Conservation (phyloP, 108 stramenopile genomes). For the Epipyxis sp. region DNA sequence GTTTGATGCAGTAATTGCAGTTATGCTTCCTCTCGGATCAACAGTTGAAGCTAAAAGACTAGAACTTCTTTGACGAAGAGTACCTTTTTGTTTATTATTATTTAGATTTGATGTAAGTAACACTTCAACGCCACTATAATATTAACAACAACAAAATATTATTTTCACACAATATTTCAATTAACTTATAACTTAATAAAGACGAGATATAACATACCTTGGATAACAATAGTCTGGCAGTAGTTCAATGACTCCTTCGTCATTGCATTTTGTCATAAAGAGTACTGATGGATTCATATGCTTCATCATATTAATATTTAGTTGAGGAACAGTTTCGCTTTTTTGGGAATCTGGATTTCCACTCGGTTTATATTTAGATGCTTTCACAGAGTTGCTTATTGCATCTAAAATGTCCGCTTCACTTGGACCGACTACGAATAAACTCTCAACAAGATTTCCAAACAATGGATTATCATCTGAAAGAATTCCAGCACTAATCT, state of each 20-base stretch:
- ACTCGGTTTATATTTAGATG: not conserved
- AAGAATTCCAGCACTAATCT: too few species aligned
- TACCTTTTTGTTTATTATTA: not conserved
- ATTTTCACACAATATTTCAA: not conserved
- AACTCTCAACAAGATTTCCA: too few species aligned
- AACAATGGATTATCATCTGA: too few species aligned
- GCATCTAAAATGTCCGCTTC: not conserved
- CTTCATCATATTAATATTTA: too few species aligned
- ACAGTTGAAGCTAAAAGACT: not conserved
- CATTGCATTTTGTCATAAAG: not conserved
- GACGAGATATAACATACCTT: not conserved
- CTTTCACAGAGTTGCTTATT: not conserved
- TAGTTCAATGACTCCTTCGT: not conserved
- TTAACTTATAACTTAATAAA: not conserved
- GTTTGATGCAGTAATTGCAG: not conserved
- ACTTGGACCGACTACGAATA: too few species aligned
- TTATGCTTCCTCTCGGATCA: not conserved
- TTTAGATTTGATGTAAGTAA: not conserved
- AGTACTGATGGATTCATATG: not conserved
- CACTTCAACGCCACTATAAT: constrained; percentile 1
- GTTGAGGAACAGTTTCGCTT: too few species aligned
- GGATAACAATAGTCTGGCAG: constrained; percentile 10
- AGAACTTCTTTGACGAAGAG: not conserved
- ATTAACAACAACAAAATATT: not conserved
- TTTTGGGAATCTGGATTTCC: not conserved